phyloP scores from a whole-genome alignment of 2,329 filamentous ascomycete species.

The Orbilia brochopaga region DNA sequence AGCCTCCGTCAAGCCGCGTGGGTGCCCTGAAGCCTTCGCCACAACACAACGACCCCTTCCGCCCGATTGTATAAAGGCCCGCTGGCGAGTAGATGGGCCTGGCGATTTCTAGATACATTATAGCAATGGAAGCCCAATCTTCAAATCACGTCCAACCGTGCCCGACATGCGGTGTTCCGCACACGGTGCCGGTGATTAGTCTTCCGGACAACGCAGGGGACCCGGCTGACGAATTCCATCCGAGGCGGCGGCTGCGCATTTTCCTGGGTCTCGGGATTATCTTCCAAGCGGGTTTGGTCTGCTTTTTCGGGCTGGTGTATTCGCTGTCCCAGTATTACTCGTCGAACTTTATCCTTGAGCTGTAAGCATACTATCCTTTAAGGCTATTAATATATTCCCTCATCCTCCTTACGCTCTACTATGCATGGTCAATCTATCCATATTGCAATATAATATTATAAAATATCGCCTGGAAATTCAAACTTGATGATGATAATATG shows the following conservation, averaged over 20 bases:
- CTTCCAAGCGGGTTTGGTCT: conserved; percentile 3
- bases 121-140: conserved; percentile 28
- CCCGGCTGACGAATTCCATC: conserved; percentile 9
- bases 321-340: not conserved
- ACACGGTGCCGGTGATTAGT: not conserved
- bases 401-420: too few species aligned
- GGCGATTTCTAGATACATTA: conserved; percentile 24
- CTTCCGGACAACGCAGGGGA: too few species aligned
- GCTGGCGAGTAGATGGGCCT: conserved; percentile 14
- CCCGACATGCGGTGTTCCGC: too few species aligned
- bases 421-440: too few species aligned
- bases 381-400: too few species aligned
- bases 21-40: too few species aligned
- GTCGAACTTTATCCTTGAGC: conserved; percentile 8
- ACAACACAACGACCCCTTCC: too few species aligned
- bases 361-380: conserved; percentile 14
- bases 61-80: too few species aligned
- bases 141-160: too few species aligned
- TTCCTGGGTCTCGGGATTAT: conserved; percentile 14
- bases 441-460: too few species aligned
- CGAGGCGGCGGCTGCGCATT: conserved; percentile 1
- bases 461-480: not conserved
- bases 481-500: not conserved
- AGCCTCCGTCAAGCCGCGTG: too few species aligned
- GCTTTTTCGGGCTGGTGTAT: not conserved